A percentile compares a stretch with the other conserved stretches of the same genome.
These are phyloP conservation scores for Candida hungchunana DNA, from an alignment of 805 yeast species.

Conservation along the genomic window DNA sequence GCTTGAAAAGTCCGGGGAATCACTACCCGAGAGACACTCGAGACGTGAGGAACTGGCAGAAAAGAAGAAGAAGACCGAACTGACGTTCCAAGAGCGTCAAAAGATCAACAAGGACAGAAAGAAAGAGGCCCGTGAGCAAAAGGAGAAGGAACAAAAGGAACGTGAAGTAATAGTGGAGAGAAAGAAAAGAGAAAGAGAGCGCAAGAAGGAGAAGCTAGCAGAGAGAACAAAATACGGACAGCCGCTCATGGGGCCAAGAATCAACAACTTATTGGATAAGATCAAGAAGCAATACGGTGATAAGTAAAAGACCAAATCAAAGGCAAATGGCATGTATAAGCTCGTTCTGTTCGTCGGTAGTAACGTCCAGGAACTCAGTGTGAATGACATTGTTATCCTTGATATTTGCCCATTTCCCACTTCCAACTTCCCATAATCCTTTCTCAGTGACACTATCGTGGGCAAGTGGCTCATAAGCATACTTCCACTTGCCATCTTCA, in stretches of 20 bases:
- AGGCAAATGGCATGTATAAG: too few relatives aligned
- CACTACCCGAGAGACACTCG: slow-evolving; percentile 40
- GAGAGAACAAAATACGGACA: slow-evolving; percentile 73
- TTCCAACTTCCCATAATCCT: slow-evolving; percentile 21
- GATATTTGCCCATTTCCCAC: neutral
- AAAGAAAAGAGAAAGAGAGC: slow-evolving; percentile 39
- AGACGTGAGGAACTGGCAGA: slow-evolving; percentile 20
- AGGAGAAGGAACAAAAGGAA: slow-evolving; percentile 40
- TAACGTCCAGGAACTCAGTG: neutral
- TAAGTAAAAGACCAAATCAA: neutral
- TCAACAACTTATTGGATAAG: slow-evolving; percentile 71
- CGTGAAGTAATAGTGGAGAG: slow-evolving; percentile 31
- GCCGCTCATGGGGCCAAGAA: slow-evolving; percentile 88
- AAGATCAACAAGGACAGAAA: slow-evolving; percentile 33
- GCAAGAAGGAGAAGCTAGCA: slow-evolving; percentile 40
- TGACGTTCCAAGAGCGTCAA: slow-evolving; percentile 33
- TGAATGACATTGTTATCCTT: neutral
- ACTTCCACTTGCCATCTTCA: slow-evolving; percentile 5
- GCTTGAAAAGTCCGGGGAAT: slow-evolving; percentile 64
- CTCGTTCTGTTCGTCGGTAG: too few relatives aligned
- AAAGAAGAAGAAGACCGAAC: slow-evolving; percentile 17
- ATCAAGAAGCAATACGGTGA: slow-evolving; percentile 46
- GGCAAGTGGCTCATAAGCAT: neutral
- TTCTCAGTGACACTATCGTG: slow-evolving; percentile 15
- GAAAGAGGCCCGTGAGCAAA: slow-evolving; percentile 28